Conservation (phyloP, 2,329 filamentous ascomycete genomes). For the Colletotrichum liaoningense region DNA sequence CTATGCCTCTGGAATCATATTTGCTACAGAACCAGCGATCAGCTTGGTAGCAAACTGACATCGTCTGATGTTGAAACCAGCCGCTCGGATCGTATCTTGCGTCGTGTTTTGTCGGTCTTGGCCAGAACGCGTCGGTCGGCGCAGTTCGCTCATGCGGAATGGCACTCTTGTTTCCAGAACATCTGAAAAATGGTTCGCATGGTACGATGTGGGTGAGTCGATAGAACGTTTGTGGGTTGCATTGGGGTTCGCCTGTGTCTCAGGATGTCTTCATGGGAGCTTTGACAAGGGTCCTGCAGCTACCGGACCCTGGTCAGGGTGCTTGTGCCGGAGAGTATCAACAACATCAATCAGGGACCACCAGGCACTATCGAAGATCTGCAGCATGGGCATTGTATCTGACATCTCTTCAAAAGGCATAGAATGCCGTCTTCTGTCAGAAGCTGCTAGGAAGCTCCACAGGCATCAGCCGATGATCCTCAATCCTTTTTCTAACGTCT, state of each 20-base stretch:
- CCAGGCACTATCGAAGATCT: neutral
- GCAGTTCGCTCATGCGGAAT: conserved; percentile 16
- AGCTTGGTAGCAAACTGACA: conserved; percentile 4
- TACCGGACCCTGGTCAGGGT: conserved; percentile 17
- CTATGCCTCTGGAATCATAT: conserved; percentile 2
- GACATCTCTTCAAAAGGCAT: conserved; percentile 7
- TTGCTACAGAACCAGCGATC: conserved; percentile 1
- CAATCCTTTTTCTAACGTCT: conserved; percentile 10
- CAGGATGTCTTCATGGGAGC: conserved; percentile 23
- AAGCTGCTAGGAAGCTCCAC: conserved; percentile 13
- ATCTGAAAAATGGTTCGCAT: conserved; percentile 24
- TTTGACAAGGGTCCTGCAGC: conserved; percentile 27
- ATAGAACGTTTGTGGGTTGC: conserved; percentile 31
- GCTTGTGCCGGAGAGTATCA: conserved; percentile 26
- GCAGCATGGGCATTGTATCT: conserved; percentile 12
- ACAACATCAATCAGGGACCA: conserved; percentile 13
- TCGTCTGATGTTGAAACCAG: conserved; percentile 34
- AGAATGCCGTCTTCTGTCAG: neutral
- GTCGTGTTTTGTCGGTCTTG: conserved; percentile 19
- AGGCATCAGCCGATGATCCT: conserved; percentile 27
- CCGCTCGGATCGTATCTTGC: conserved; percentile 27
- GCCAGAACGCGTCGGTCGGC: conserved; percentile 14
- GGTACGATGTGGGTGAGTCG: conserved; percentile 28
- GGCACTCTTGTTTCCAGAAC: conserved; percentile 20
- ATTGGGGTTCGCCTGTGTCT: conserved; percentile 23